phyloP scores from a whole-genome alignment of 345 rosid species.

The Camelina neglecta region DNA sequence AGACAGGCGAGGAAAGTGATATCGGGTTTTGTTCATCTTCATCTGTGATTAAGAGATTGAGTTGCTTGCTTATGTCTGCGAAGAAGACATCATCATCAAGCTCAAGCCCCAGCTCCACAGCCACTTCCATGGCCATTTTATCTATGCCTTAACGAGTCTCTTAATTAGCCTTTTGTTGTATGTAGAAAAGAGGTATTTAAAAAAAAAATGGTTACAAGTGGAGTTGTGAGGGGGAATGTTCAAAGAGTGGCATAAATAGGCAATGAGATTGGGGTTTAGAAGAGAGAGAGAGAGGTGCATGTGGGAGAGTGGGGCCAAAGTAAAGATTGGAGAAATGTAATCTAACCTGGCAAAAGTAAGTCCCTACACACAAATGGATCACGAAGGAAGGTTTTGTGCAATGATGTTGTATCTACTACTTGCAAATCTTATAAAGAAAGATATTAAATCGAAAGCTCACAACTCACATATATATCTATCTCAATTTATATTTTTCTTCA shows the following conservation, averaged over 20 bases:
- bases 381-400: conserved; percentile 41
- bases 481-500: conserved; percentile 5
- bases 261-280: conserved; percentile 23
- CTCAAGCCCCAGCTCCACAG: conserved; percentile 77
- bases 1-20: conserved; percentile 61
- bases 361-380: conserved; percentile 44
- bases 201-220: conserved; percentile 20
- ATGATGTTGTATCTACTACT: conserved; percentile 37
- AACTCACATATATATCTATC: conserved; percentile 29
- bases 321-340: conserved; percentile 26
- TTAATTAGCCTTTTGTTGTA: conserved; percentile 5
- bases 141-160: conserved; percentile 1
- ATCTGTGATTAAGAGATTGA: conserved; percentile 92
- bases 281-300: conserved; percentile 28
- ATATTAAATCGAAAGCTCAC: conserved; percentile 36
- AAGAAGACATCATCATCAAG: conserved; percentile 87
- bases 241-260: conserved; percentile 41
- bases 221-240: conserved; percentile 43
- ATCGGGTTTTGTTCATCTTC: conserved; percentile 67
- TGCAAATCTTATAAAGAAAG: conserved; percentile 26
- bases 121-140: conserved; percentile 35
- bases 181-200: conserved; percentile 13
- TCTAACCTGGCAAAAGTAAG: conserved; percentile 44
- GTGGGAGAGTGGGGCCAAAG: conserved; percentile 47
- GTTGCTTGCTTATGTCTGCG: conserved; percentile 89